These are phyloP conservation scores for Pulveroboletus sp. DNA, from an alignment of 768 basidiomycete genomes.

Conservation along the genomic window DNA sequence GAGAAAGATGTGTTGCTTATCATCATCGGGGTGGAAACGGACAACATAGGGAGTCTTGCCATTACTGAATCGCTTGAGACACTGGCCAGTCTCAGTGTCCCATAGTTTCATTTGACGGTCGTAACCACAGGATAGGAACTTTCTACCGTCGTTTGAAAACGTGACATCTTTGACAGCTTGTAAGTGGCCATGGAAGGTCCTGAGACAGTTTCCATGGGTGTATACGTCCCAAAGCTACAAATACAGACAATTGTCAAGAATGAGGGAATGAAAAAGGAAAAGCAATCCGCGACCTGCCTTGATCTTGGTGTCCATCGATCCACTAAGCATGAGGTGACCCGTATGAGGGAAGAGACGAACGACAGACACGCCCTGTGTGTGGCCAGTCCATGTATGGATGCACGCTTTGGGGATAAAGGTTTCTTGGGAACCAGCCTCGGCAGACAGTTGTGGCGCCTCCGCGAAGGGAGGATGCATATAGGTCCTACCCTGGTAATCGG, in stretches of 20 bases:
- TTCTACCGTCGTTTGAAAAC: constrained; percentile 89
- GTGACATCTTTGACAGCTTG: constrained; percentile 96
- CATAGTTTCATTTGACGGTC: constrained; percentile 98
- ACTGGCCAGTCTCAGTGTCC: constrained; percentile 99
- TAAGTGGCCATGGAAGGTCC: constrained; percentile 95
- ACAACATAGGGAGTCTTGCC: constrained; percentile 97
- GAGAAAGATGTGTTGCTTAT: constrained; percentile 93
- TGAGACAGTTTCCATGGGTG: constrained; percentile 90
- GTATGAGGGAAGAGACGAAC: constrained; percentile 90
- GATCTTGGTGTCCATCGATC: constrained; percentile 97
- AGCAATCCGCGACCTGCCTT: constrained; percentile 51
- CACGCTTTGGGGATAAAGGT: constrained; percentile 93
- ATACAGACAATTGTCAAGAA: constrained; percentile 2
- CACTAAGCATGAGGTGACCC: constrained; percentile 89
- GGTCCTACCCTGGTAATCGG: constrained; percentile 96
- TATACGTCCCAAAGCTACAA: constrained; percentile 97
- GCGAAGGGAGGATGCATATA: constrained; percentile 93
- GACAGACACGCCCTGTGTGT: constrained; percentile 93
- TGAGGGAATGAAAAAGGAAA: background rate
- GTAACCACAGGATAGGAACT: constrained; percentile 89
- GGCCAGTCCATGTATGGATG: constrained; percentile 97
- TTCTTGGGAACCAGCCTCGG: constrained; percentile 80
- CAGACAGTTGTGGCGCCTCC: constrained; percentile 78
- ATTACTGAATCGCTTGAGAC: constrained; percentile 93
- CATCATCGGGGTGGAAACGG: constrained; percentile 91